Evolutionary conservation across 305 asterid genomes (phyloP).

Genomic region (Rubia balearica): DNA sequence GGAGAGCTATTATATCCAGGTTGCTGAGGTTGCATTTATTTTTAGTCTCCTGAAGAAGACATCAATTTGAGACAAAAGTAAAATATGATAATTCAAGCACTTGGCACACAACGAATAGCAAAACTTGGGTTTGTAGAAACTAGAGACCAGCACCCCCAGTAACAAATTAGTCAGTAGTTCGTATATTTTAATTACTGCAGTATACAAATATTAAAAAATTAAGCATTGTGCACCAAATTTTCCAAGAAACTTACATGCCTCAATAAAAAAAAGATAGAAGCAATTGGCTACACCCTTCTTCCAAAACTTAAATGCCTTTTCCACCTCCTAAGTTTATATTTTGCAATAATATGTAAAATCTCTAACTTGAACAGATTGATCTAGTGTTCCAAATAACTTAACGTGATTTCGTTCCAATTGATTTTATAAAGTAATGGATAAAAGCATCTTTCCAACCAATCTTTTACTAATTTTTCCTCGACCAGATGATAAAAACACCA

Average conservation of each 20-base stretch:
- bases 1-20: slow-evolving; percentile 97
- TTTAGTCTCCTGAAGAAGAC: slow-evolving; percentile 71
- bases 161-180: not conserved
- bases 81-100: slow-evolving; percentile 1
- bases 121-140: not conserved
- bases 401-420: not conserved
- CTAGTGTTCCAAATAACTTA: not conserved
- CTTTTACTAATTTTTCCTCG: too few relatives aligned
- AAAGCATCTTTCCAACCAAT: not conserved
- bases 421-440: not conserved
- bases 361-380: not conserved
- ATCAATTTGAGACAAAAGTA: slow-evolving; percentile 20
- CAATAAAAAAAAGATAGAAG: not conserved
- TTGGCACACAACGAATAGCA: not conserved
- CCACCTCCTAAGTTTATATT: not conserved
- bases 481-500: not conserved
- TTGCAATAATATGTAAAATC: not conserved
- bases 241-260: not conserved
- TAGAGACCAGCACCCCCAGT: not conserved
- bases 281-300: not conserved
- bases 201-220: not conserved
- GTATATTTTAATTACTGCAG: not conserved
- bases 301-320: not conserved
- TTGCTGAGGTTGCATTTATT: slow-evolving; percentile 97
- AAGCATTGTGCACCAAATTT: not conserved